Base-by-base conservation (phyloP, 768 basidiomycete species). In the Steccherinum ochraceum region DNA sequence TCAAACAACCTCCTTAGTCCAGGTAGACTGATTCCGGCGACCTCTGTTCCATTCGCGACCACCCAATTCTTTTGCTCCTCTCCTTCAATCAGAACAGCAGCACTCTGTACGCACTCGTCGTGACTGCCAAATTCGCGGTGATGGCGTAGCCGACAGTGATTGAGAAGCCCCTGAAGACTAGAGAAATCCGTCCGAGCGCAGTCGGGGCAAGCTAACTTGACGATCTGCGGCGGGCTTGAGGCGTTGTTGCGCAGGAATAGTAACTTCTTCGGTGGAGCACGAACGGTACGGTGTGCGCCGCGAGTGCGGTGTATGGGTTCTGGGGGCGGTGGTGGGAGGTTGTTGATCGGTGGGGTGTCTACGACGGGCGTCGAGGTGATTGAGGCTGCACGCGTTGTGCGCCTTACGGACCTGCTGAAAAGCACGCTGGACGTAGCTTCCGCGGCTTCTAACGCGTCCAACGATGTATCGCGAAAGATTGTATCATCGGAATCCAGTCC, bases 141-240 rank as follows among this genome's bases (percentile, higher is more conserved):
- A 52, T 79, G 77, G 7, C 71, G 64, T n/a, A 78, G 60, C 16
- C 78, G 74, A 39, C 72, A 75, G 56, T 79, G 77, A 46, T 79
- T 79, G 24, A 80, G 63, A 35, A 79, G 66, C 12, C 77, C 77
- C 52, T 79, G 77, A 5, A 79, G 66, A 21, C 67, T 77, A 20
- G 73, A 75, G 56, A 79, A 77, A 44, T 79, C 74, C 5, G 67
- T 69, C 19, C 77, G 71, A 7, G 57, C 43, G 52, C 77, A 79
- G 47, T 69, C 71, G 0, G 71, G 67, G 57, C 77, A 78, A 3
- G 58, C 62, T 30, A 78, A 68, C 40, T 68, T 67, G 40, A 64
- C 66, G 12, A 70, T 55, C 18, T 70, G 52, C 23, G 69, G 64
- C 18, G 58, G 62, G 20, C 60, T 60, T 12, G 61, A 65, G 3